Evolutionary conservation across 208 protist species (phyloP).

Genomic region (Leishmania major): DNA sequence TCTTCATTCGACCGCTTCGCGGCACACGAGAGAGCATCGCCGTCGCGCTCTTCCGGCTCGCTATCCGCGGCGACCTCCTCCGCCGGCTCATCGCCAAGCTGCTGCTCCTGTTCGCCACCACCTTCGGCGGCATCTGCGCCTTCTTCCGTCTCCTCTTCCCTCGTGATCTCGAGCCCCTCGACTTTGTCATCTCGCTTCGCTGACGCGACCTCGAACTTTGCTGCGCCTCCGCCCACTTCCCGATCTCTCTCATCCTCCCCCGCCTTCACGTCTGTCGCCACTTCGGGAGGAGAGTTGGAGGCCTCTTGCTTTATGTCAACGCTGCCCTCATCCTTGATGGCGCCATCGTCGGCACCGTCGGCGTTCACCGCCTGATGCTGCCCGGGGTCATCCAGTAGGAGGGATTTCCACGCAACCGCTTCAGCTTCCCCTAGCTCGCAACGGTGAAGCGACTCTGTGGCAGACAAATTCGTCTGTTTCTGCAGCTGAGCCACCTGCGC

Average conservation of each 20-base stretch:
- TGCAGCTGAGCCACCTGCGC: conserved; percentile 17
- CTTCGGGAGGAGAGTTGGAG: not conserved
- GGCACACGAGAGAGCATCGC: not conserved
- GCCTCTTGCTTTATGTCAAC: not conserved
- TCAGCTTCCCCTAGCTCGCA: not conserved
- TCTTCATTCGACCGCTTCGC: not conserved
- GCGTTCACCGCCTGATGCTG: not conserved
- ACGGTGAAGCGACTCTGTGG: not conserved
- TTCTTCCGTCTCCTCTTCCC: conserved; percentile 18
- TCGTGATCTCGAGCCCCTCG: not conserved
- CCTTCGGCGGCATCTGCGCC: not conserved
- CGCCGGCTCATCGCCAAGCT: not conserved
- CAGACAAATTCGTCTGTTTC: not conserved
- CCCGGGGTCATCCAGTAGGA: not conserved
- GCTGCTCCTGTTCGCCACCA: not conserved
- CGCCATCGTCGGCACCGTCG: not conserved
- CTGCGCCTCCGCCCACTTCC: not conserved
- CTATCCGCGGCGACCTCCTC: not conserved
- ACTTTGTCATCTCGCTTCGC: not conserved
- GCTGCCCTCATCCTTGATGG: not conserved
- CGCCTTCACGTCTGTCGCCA: not conserved
- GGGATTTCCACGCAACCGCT: not conserved
- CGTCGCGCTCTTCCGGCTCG: not conserved
- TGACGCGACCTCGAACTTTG: not conserved
- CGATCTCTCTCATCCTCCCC: not conserved